Evolutionary conservation across 805 yeast species (phyloP).

Genomic region (Hanseniaspora clermontiae): DNA sequence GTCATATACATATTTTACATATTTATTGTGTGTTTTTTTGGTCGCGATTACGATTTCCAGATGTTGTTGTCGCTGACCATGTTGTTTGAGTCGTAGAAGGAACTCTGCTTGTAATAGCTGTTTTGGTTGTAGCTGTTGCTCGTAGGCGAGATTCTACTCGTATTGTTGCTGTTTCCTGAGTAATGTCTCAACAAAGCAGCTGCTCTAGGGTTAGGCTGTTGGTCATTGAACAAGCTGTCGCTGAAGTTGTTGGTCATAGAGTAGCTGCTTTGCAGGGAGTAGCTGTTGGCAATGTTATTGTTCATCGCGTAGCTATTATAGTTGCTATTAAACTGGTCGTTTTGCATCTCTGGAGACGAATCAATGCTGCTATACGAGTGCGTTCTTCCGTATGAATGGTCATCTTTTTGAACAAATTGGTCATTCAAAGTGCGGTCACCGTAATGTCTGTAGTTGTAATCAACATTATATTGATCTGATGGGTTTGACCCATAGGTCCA

Average conservation of each 20-base stretch:
- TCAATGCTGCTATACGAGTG: background rate
- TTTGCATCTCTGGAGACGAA: background rate
- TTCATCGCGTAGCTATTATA: background rate
- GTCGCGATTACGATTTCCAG: background rate
- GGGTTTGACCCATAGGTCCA: constrained; percentile 45
- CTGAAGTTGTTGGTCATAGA: background rate
- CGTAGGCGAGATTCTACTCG: background rate
- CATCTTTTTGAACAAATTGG: background rate
- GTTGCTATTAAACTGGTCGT: background rate
- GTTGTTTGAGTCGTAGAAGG: background rate
- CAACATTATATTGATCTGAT: background rate
- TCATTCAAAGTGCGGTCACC: background rate
- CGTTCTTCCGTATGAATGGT: background rate
- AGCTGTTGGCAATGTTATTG: background rate
- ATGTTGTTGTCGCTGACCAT: background rate
- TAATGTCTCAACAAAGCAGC: background rate
- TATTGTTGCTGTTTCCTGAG: background rate
- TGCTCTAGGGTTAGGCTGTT: background rate
- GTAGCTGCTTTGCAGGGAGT: background rate
- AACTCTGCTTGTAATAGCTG: background rate
- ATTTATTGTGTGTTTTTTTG: background rate
- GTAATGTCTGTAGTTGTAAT: background rate
- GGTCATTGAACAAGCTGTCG: background rate
- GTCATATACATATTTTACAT: background rate
- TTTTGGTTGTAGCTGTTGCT: background rate